These are phyloP conservation scores for Sporisorium sorghi DNA, from an alignment of 1,284 basidiomycete genomes.

Conservation along the genomic window DNA sequence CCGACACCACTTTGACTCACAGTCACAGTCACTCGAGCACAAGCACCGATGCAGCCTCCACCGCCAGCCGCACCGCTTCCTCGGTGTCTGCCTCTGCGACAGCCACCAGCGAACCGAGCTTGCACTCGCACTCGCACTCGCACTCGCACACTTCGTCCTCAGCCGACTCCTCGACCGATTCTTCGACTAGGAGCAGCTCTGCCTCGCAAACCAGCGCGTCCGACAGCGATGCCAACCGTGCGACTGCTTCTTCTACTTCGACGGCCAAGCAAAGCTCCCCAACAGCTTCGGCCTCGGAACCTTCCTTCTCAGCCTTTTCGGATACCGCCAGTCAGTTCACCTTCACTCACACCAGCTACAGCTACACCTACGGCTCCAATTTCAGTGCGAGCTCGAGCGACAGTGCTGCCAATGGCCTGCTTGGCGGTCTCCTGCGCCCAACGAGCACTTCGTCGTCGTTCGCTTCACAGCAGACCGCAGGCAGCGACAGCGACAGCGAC, in stretches of 20 bases:
- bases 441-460: constrained; percentile 13
- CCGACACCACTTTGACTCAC: constrained; percentile 17
- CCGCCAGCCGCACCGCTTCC: constrained; percentile 9
- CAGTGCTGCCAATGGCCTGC: neutral
- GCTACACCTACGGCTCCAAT: neutral
- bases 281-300: neutral
- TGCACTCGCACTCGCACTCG: neutral
- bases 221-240: neutral
- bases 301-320: neutral
- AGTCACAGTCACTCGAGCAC: constrained; percentile 14
- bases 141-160: neutral
- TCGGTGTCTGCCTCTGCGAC: neutral
- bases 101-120: neutral
- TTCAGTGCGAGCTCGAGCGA: neutral
- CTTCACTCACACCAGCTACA: neutral
- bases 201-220: neutral
- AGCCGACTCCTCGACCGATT: neutral
- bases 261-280: neutral
- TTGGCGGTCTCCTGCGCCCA: constrained; percentile 4
- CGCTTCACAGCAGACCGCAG: constrained; percentile 10
- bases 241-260: constrained; percentile 4
- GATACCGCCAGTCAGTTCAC: neutral
- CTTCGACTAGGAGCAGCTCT: neutral
- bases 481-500: neutral
- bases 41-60: constrained; percentile 9